These are phyloP conservation scores for Paramecium caudatum DNA, from an alignment of 73 alveolate species.

Conservation along the genomic window DNA sequence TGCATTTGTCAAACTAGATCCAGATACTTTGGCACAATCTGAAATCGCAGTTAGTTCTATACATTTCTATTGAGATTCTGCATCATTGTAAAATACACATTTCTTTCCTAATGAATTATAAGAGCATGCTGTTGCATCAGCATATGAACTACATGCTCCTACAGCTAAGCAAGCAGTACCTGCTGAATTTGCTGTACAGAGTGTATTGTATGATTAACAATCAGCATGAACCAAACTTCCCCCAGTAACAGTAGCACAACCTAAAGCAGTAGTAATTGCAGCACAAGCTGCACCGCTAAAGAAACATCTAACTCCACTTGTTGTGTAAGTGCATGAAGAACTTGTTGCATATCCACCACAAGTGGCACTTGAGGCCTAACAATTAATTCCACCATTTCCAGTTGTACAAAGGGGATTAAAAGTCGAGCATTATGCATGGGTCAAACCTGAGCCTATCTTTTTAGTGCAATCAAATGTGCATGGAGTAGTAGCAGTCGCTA, in stretches of 20 bases:
- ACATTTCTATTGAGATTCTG: no score
- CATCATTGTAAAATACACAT: no score
- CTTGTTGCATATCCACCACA: neutral
- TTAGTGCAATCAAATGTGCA: no score
- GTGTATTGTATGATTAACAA: neutral
- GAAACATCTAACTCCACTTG: neutral
- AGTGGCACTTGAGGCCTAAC: neutral
- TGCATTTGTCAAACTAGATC: neutral
- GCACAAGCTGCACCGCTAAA: neutral
- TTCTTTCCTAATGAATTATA: no score
- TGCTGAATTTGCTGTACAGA: neutral
- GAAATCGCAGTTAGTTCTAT: no score
- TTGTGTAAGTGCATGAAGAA: neutral
- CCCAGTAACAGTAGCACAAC: neutral
- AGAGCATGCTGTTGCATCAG: no score
- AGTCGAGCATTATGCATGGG: neutral
- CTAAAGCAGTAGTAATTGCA: neutral
- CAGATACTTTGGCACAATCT: neutral
- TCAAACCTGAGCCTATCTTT: neutral
- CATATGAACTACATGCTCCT: no score
- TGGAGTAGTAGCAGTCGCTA: neutral
- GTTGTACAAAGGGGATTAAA: neutral
- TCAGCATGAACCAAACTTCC: neutral
- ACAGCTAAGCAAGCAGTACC: neutral
- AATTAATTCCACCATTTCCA: neutral